These are phyloP conservation scores for Blastobotrys serpentis DNA, from an alignment of 1,139 yeast species.

Conservation along the genomic window DNA sequence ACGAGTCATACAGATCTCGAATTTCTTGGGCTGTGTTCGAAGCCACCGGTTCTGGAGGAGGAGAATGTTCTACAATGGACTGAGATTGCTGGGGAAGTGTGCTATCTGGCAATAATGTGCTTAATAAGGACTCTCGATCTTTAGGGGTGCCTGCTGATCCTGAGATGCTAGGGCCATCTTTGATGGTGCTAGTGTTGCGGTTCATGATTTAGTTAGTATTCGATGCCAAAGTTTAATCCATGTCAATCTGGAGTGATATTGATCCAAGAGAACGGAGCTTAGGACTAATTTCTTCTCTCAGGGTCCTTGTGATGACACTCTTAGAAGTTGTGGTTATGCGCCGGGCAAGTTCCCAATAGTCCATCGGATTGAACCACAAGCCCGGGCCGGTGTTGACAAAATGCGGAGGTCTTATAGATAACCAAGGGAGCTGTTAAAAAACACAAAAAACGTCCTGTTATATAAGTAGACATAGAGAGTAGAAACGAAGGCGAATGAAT, in stretches of 20 bases:
- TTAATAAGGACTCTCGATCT: constrained; percentile 5
- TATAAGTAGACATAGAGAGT: too few relatives aligned
- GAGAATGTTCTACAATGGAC: background rate
- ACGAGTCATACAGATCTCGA: constrained; percentile 6
- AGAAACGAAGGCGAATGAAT: too few relatives aligned
- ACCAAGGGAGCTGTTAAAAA: too few relatives aligned
- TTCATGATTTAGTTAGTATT: constrained; percentile 2
- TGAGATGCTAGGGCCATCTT: background rate
- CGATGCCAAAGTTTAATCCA: background rate
- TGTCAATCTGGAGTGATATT: constrained; percentile 1
- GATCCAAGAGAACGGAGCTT: too few relatives aligned
- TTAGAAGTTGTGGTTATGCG: too few relatives aligned
- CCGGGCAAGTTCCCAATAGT: too few relatives aligned
- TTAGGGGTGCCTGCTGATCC: background rate
- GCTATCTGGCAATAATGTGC: constrained; percentile 4
- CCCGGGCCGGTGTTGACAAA: too few relatives aligned
- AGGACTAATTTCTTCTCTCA: too few relatives aligned
- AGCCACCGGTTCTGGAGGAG: background rate
- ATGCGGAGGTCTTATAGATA: too few relatives aligned
- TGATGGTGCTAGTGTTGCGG: background rate
- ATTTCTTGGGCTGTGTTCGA: constrained; percentile 5
- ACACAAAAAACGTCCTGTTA: too few relatives aligned
- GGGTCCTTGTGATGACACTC: too few relatives aligned
- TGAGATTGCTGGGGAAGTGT: constrained; percentile 3
- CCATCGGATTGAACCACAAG: too few relatives aligned